Conservation (phyloP, 495 filamentous ascomycete species). For the Annulohypoxylon moriforme region DNA sequence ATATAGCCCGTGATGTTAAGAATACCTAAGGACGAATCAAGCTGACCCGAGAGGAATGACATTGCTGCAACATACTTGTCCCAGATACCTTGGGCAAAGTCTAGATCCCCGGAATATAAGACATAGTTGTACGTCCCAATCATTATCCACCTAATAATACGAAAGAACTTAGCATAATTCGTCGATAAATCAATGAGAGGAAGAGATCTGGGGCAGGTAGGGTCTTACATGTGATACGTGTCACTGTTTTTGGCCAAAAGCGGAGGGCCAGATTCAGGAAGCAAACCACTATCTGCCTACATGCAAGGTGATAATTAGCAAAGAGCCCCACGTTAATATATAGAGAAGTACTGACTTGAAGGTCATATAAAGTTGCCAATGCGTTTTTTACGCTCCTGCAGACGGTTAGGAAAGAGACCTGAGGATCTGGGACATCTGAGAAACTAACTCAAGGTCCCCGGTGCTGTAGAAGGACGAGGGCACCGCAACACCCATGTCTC, state of each 20-base stretch:
- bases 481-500: slow-evolving; percentile 71
- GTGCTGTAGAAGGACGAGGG: slow-evolving; percentile 67
- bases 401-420: slow-evolving; percentile 6
- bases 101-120: slow-evolving; percentile 66
- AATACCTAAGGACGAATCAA: slow-evolving; percentile 61
- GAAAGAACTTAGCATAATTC: background rate
- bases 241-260: slow-evolving; percentile 67
- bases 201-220: background rate
- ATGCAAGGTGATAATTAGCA: slow-evolving; percentile 35
- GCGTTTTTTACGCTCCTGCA: slow-evolving; percentile 68
- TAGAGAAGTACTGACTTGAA: slow-evolving; percentile 55
- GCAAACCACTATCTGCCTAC: slow-evolving; percentile 39
- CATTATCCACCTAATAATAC: slow-evolving; percentile 59
- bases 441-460: slow-evolving; percentile 63
- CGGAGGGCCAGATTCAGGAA: slow-evolving; percentile 67
- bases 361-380: slow-evolving; percentile 68
- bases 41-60: slow-evolving; percentile 64
- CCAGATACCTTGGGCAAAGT: slow-evolving; percentile 64
- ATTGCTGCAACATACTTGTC: slow-evolving; percentile 63
- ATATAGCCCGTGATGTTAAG: slow-evolving; percentile 64
- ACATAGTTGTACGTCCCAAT: slow-evolving; percentile 73
- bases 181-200: background rate
- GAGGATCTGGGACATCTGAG: background rate
- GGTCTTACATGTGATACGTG: slow-evolving; percentile 70
- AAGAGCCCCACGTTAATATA: background rate